Evolutionary conservation across 345 rosid genomes (phyloP), one percentile per base, ranked within the genome.

Genomic region (Populus deltoides): DNA sequence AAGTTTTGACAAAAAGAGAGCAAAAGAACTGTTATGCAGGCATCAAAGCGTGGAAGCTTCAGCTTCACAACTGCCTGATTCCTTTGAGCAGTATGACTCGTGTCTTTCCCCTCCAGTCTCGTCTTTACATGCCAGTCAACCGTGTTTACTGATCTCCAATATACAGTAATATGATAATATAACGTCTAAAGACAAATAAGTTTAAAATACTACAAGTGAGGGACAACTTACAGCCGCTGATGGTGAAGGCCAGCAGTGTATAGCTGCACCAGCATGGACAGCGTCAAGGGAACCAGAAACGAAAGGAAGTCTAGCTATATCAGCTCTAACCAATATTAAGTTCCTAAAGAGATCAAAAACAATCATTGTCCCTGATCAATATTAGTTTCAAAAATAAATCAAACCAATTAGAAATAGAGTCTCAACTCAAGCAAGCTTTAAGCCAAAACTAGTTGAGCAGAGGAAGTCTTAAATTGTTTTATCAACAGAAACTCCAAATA

Each of bases 161-260:
- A 36, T 24, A 13, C 31, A 71, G 15, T 51, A 71, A 27, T 57
- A 71, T 39, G 16, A 47, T 41, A 5, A 62, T 80, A 36, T 22
- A 22, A 71, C 43, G 59, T 53, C 67, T 65, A 43, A 41, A 33
- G 35, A 45, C 66, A 35, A 62, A 67, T 35, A 38, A 25, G 53
- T 4, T 39, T 25, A 71, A 43, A 66, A 68, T 12, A 49, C 55
- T 61, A 53, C 15, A 43, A 22, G 7, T 61, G 22, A 57, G 68
- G n/a, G 75, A 75, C 68, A 55, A 17, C 90, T 87, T 86, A 93
- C 97, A 9, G 93, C 98, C 55, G 86, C 73, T 43, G 93, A 84
- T 74, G 97, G 97, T 27, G 97, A 94, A 80, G 97, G 92, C 98
- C 98, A 94, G 77, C 97, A 92, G 83, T 94, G 97, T 63, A 94